phyloP scores from a whole-genome alignment of 257 asterid species.

The Cinchona pubescens region DNA sequence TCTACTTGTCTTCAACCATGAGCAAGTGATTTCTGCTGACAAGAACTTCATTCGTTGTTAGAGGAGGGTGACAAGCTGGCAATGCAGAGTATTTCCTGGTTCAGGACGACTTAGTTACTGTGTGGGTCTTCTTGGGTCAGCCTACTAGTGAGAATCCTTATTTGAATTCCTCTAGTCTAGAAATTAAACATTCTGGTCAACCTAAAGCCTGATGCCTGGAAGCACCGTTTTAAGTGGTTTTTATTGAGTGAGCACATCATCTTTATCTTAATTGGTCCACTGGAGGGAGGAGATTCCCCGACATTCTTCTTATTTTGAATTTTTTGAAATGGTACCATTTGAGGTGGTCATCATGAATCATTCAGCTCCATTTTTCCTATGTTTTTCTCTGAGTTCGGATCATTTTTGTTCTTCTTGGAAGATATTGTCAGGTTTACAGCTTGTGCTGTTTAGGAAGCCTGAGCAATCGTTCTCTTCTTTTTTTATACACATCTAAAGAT shows the following conservation, averaged over 20 bases:
- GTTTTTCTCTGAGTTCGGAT: background rate
- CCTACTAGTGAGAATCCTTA: background rate
- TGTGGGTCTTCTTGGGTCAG: background rate
- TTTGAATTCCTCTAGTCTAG: background rate
- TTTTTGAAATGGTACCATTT: background rate
- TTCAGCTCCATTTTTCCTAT: background rate
- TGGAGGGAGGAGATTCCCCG: background rate
- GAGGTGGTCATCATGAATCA: background rate
- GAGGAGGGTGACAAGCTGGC: constrained; percentile 10
- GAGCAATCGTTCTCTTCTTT: too few species aligned
- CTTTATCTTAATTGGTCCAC: background rate
- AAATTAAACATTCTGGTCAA: background rate
- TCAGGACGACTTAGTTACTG: background rate
- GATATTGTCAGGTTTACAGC: background rate
- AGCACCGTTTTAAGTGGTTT: background rate
- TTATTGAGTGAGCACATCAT: background rate
- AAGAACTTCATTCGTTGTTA: background rate
- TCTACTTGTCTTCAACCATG: constrained; percentile 72
- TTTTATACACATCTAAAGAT: too few species aligned
- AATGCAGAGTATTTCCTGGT: background rate
- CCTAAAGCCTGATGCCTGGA: background rate
- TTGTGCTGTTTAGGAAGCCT: background rate
- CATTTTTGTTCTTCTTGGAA: background rate
- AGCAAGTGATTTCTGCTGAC: constrained; percentile 45
- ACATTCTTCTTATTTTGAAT: background rate